phyloP scores from a whole-genome alignment of 192 early-diverging fungal genomes.

The Mortierella alpina region DNA sequence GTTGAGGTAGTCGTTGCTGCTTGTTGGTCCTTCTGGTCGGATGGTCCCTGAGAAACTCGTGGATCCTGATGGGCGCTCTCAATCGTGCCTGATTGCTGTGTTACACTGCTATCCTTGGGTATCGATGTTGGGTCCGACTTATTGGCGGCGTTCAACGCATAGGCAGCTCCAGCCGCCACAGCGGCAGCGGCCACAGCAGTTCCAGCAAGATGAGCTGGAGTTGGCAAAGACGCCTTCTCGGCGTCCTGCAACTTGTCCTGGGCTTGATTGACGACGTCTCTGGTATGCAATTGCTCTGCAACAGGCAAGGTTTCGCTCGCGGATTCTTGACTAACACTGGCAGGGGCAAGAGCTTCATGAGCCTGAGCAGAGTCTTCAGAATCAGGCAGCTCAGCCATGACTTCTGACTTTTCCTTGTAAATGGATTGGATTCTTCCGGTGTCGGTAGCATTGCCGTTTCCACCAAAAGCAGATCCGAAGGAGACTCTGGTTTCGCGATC shows the following conservation, averaged over 20 bases:
- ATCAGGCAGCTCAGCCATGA: neutral
- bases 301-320: neutral
- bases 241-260: neutral
- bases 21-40: constrained; percentile 1
- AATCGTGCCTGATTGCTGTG: too few relatives aligned
- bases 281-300: neutral
- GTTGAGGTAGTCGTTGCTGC: neutral
- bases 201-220: neutral
- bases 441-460: constrained; percentile 14
- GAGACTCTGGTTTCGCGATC: constrained; percentile 25
- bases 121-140: too few relatives aligned
- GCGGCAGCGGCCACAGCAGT: neutral
- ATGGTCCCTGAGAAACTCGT: neutral
- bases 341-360: neutral
- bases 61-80: too few relatives aligned
- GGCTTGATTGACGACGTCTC: too few relatives aligned
- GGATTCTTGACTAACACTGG: too few relatives aligned
- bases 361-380: neutral
- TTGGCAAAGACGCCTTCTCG: constrained; percentile 3
- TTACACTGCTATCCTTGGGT: too few relatives aligned
- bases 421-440: constrained; percentile 40
- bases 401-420: constrained; percentile 3
- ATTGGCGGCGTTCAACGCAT: too few relatives aligned
- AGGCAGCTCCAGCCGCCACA: too few relatives aligned
- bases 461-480: constrained; percentile 44